Base-by-base conservation (phyloP, 352 stramenopile genomes). In the Phytopythium oedochilum region DNA sequence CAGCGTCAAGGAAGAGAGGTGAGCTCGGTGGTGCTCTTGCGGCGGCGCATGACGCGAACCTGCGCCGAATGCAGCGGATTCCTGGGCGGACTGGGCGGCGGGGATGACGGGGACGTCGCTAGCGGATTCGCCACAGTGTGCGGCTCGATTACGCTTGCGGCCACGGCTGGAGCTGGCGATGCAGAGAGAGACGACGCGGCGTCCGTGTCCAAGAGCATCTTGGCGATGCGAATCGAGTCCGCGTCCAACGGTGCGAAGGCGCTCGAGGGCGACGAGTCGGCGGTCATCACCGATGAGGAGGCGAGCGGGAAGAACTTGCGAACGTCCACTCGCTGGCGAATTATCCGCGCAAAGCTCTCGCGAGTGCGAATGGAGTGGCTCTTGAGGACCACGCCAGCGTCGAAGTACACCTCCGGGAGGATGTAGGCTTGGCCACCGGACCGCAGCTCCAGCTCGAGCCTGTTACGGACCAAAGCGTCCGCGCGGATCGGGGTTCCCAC, bases 21-120 rank as follows among this genome's bases (percentile, higher is more conserved):
- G 10, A 71, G 34, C 4, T 85, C 64, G 32, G 71, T 80, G 36
- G 61, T 83, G 60, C 67, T 86, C 60, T 85, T 88, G 26, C 77
- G 74, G 32, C 77, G 72, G 18, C 74, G 74, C 74, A 84, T 84
- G 6, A 68, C 83, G 64, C 25, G 61, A 26, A 11, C 38, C 45
- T 14, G 55, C 50, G 29, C 40, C 45, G 20, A 34, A 57, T 7
- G 64, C 15, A 50, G 7, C 2, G 18, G 17, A 12, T 51, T 68
- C 51, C 69, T 67, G 1, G 45, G 59, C 2, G 65, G 59, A 17
- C 65, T 59, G 9, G 56, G 62, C 12, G 53, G 52, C 10, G 50
- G 56, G 1, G 38, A 47, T 4, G 20, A 38, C 18, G 15, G 43
- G 4, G 60, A 55, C 39, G n/a, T 25, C 22, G 20, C 39, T 4